Percentiles rank a stretch among this genome's conserved stretches.
phyloP scores from a whole-genome alignment of 805 yeast genomes.

The Ogataea pilisensis region DNA sequence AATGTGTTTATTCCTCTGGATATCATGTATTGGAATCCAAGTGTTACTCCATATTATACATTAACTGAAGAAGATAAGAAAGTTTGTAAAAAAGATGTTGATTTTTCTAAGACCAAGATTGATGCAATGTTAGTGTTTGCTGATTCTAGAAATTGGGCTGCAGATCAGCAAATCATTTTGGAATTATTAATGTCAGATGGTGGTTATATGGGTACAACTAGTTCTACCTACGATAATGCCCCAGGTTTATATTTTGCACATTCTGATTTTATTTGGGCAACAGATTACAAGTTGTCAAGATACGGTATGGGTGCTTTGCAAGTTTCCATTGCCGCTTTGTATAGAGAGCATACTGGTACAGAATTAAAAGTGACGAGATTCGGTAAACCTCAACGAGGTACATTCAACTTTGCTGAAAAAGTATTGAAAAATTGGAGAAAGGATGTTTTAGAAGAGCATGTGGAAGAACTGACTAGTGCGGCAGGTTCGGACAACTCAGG shows the following conservation, averaged over 20 bases:
- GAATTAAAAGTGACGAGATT: slow-evolving; percentile 77
- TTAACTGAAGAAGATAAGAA: slow-evolving; percentile 66
- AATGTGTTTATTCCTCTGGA: slow-evolving; percentile 81
- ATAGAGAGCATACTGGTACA: slow-evolving; percentile 78
- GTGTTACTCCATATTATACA: slow-evolving; percentile 79
- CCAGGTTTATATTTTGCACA: slow-evolving; percentile 86
- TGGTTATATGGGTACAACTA: slow-evolving; percentile 82
- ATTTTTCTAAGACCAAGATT: slow-evolving; percentile 62
- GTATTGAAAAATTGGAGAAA: slow-evolving; percentile 75
- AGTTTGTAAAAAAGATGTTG: slow-evolving; percentile 51
- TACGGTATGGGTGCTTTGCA: slow-evolving; percentile 96
- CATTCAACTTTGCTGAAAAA: slow-evolving; percentile 79
- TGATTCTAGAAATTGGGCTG: slow-evolving; percentile 90
- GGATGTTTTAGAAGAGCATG: slow-evolving; percentile 70
- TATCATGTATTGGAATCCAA: slow-evolving; percentile 80
- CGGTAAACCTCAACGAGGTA: slow-evolving; percentile 87
- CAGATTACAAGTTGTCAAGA: slow-evolving; percentile 74
- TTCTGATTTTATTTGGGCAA: slow-evolving; percentile 91
- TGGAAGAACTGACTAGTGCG: slow-evolving; percentile 38
- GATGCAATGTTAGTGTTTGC: slow-evolving; percentile 88
- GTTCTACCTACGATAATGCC: slow-evolving; percentile 67
- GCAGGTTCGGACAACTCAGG: slow-evolving; percentile 16
- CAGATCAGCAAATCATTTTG: slow-evolving; percentile 84
- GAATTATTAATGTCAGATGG: slow-evolving; percentile 71
- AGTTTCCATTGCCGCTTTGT: slow-evolving; percentile 80